Base-by-base conservation (phyloP, 228 moss, liverwort and hornwort species). In the Sphagnum magellanicum region DNA sequence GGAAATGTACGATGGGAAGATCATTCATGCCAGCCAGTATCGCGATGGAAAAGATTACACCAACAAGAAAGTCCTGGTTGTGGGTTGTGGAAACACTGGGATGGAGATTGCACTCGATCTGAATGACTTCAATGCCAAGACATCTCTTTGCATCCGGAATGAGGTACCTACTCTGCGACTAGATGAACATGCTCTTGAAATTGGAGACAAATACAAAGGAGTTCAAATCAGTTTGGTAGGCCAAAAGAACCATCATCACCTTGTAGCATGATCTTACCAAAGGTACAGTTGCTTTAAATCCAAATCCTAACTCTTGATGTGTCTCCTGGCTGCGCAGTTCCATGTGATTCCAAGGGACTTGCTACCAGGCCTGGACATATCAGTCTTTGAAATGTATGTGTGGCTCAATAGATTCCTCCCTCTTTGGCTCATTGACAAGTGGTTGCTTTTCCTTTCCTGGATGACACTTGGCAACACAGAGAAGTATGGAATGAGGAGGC, bases 51-150 rank as follows among this genome's bases (percentile, higher is more conserved):
- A 74, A 0, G 79, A 77, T 6, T 84, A 81, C 15, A 68, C 12
- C 0, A 75, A 73, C 57, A 71, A 75, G 51, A 76, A 84, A 4
- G 88, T 88, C 4, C 66, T 88, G 7, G 88, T 88, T 4, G 81
- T 88, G 4, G 88, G 88, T 3, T 88, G 88, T 50, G 88, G 88
- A 0, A 88, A 88, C 77, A 79, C 84, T 6, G 88, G 88, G 0
- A 88, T 88, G 88, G 88, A 88, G 65, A 77, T 88, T 72, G 88
- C 88, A 47, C 75, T 88, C 3, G 88, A 88, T 65, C 70, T 88
- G 50, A 81, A 76, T 7, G 84, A 88, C 69, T 77, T 74, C 66
- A 50, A 64, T 13, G 88, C 88, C 8, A 77, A 73, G 65, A 79
- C 88, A 2, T 79, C 81, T 4, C 77, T 88, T 48, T 84, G 81